These are phyloP conservation scores for Lasiodiplodia gonubiensis DNA, from an alignment of 2,329 filamentous ascomycete genomes.

Conservation along the genomic window DNA sequence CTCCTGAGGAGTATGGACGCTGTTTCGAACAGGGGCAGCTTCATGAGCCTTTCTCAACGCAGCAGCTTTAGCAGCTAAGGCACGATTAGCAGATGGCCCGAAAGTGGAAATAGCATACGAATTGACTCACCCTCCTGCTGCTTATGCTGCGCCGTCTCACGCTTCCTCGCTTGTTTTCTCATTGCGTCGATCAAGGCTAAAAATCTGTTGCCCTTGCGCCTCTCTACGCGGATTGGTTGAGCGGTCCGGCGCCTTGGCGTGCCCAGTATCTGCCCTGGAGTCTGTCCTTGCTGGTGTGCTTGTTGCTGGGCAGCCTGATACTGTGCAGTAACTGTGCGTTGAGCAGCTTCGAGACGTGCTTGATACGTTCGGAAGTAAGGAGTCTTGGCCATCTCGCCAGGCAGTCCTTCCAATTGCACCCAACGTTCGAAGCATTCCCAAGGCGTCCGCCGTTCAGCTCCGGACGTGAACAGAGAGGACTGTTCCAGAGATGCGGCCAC, in stretches of 20 bases:
- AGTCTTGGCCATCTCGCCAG: slow-evolving; percentile 91
- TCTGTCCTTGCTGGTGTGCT: slow-evolving; percentile 61
- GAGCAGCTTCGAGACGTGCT: slow-evolving; percentile 66
- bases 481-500: slow-evolving; percentile 81
- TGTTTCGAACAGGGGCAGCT: slow-evolving; percentile 62
- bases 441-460: slow-evolving; percentile 85
- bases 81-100: slow-evolving; percentile 24
- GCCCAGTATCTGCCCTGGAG: slow-evolving; percentile 57
- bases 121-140: slow-evolving; percentile 71
- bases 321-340: slow-evolving; percentile 63
- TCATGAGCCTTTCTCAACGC: slow-evolving; percentile 84
- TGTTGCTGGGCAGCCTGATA: slow-evolving; percentile 60
- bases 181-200: slow-evolving; percentile 90
- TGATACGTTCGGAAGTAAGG: slow-evolving; percentile 87
- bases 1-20: slow-evolving; percentile 79
- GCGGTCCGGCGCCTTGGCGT: slow-evolving; percentile 71
- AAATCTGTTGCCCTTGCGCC: slow-evolving; percentile 83
- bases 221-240: slow-evolving; percentile 80
- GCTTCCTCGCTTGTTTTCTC: slow-evolving; percentile 93
- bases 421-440: slow-evolving; percentile 99
- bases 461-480: slow-evolving; percentile 79
- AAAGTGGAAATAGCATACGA: neutral
- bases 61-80: slow-evolving; percentile 62
- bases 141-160: slow-evolving; percentile 84
- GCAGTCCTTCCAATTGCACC: slow-evolving; percentile 88